Percentiles rank a stretch among this genome's conserved stretches.
These are phyloP conservation scores for Fusarium sarcochroum DNA, from an alignment of 2,329 filamentous ascomycete species.

Conservation along the genomic window DNA sequence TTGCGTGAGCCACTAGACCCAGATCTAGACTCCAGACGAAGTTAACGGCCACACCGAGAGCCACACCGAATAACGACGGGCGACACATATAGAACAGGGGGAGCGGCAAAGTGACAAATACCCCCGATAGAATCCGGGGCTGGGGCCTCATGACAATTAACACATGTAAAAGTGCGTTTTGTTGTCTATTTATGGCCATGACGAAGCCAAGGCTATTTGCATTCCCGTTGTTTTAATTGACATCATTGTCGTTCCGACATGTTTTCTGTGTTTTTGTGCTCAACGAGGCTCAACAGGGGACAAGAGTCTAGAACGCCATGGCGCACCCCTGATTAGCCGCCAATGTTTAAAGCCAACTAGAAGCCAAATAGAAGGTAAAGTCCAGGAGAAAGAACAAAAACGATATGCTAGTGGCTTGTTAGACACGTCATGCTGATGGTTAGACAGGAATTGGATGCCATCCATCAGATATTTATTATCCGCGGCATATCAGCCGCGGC, in stretches of 20 bases:
- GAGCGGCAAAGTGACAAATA: conserved; percentile 4
- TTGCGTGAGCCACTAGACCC: neutral
- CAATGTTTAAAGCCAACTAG: neutral
- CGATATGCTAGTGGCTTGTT: neutral
- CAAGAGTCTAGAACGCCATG: neutral
- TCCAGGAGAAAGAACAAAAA: neutral
- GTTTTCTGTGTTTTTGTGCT: neutral
- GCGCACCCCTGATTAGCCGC: neutral
- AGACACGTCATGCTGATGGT: neutral
- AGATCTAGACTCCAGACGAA: neutral
- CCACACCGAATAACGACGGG: neutral
- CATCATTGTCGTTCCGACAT: too few relatives aligned
- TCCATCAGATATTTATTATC: neutral
- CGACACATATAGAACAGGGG: neutral
- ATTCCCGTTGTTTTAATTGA: neutral
- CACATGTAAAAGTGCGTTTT: neutral
- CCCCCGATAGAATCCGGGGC: neutral
- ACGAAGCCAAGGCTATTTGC: neutral
- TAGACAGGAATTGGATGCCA: neutral
- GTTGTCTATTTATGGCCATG: neutral
- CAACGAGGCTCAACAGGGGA: neutral
- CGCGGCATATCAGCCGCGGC: neutral
- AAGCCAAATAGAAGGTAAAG: neutral
- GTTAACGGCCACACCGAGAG: conserved; percentile 2
- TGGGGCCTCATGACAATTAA: neutral